Evolutionary conservation across 352 stramenopile genomes (phyloP).

Genomic region (Phytophthora melonis): DNA sequence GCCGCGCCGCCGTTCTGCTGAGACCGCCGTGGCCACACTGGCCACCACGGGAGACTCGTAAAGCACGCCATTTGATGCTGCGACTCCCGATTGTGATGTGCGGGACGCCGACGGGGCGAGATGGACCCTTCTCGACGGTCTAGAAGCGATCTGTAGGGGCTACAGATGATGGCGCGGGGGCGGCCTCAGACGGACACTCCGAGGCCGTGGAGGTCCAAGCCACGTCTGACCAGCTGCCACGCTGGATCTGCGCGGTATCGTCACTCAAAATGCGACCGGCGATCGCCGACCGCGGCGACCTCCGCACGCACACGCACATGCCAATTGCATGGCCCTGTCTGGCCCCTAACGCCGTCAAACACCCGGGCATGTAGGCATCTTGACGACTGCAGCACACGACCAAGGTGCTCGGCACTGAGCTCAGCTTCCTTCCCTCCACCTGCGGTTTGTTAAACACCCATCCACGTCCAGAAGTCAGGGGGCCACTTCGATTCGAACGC

Average conservation of each 20-base stretch:
- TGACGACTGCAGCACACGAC: background rate
- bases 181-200: background rate
- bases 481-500: constrained; percentile 27
- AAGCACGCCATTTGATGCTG: constrained; percentile 19
- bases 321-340: background rate
- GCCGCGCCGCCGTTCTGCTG: constrained; percentile 16
- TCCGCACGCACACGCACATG: background rate
- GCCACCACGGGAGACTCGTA: constrained; percentile 26
- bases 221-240: background rate
- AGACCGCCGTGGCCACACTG: background rate
- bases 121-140: constrained; percentile 13
- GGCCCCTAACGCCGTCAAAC: background rate
- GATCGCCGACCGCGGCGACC: background rate
- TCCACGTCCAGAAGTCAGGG: background rate
- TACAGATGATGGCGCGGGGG: constrained; percentile 14
- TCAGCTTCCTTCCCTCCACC: background rate
- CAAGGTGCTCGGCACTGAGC: background rate
- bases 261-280: background rate
- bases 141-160: constrained; percentile 30
- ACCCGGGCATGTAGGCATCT: background rate
- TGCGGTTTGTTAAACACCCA: constrained; percentile 1
- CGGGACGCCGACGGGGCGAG: background rate
- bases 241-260: background rate
- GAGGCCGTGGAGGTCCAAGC: background rate
- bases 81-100: background rate